phyloP scores from a whole-genome alignment of 306 rosid genomes.

The Lathyrus sativus region DNA sequence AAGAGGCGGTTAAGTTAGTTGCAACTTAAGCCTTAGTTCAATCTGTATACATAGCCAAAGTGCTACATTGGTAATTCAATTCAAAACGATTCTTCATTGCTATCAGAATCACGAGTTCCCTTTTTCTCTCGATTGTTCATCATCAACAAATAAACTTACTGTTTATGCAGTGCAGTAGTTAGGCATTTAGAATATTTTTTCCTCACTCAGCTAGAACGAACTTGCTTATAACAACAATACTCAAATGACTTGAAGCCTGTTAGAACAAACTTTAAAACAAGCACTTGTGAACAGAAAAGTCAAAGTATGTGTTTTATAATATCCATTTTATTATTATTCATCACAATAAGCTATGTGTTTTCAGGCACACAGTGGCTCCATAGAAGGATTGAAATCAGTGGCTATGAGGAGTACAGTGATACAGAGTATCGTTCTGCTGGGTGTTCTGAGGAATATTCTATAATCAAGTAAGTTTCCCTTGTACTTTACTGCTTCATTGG shows the following conservation, averaged over 20 bases:
- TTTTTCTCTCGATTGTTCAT: too few species aligned
- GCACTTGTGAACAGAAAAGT: background rate
- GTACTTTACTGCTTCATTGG: conserved; percentile 6
- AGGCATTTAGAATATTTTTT: background rate
- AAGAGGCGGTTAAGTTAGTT: too few species aligned
- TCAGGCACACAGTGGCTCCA: conserved; percentile 93
- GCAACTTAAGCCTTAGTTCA: too few species aligned
- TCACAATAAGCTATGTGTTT: conserved; percentile 27
- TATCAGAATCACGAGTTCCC: too few species aligned
- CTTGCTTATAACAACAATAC: conserved; percentile 8
- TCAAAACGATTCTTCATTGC: too few species aligned
- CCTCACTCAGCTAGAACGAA: conserved; percentile 6
- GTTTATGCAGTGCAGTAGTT: background rate
- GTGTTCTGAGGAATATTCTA: conserved; percentile 82
- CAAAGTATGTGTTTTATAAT: background rate
- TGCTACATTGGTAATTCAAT: too few species aligned
- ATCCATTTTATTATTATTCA: conserved; percentile 31
- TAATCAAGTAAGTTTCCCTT: conserved; percentile 62
- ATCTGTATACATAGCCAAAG: too few species aligned
- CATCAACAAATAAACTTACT: background rate
- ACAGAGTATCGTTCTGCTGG: conserved; percentile 90
- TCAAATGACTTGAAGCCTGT: background rate
- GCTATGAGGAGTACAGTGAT: conserved; percentile 91
- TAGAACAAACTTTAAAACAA: conserved; percentile 6
- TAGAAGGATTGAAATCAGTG: conserved; percentile 73